These are phyloP conservation scores for Theobroma grandiflorum DNA, from an alignment of 441 rosid species.

Conservation along the genomic window DNA sequence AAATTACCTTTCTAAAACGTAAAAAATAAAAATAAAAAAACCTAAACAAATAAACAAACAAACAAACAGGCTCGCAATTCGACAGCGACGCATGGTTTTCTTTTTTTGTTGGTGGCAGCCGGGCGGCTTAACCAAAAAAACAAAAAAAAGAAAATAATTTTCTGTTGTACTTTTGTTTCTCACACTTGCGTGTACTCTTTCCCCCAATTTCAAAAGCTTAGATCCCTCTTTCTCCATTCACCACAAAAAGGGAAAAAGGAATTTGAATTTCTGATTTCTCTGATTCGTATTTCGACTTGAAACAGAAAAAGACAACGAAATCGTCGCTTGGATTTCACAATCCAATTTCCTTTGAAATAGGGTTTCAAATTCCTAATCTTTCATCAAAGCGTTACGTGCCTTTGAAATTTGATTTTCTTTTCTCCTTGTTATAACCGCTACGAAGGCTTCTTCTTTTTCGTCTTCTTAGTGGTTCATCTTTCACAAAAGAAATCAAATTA, in stretches of 20 bases:
- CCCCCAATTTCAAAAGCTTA: no score
- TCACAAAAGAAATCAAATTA: not conserved
- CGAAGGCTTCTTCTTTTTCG: not conserved
- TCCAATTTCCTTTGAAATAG: not conserved
- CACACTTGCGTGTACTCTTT: no score
- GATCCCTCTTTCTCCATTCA: no score
- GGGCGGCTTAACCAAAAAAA: no score
- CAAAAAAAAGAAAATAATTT: no score
- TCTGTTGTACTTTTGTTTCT: no score
- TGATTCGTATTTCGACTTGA: not conserved
- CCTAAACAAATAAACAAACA: no score
- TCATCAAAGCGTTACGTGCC: not conserved
- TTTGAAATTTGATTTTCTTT: not conserved
- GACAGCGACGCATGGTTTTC: no score
- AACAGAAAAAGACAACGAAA: not conserved
- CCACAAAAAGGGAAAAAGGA: not conserved
- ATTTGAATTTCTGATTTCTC: conserved; percentile 13
- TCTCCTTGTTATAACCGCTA: not conserved
- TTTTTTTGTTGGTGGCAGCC: no score
- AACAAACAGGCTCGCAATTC: no score
- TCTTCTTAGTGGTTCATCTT: not conserved
- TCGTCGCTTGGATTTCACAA: not conserved
- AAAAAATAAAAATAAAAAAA: no score
- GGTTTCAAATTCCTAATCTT: not conserved
- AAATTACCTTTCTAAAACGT: no score